Base-by-base conservation (phyloP, 495 filamentous ascomycete genomes). In the Paragyromitra xinjiangensis region DNA sequence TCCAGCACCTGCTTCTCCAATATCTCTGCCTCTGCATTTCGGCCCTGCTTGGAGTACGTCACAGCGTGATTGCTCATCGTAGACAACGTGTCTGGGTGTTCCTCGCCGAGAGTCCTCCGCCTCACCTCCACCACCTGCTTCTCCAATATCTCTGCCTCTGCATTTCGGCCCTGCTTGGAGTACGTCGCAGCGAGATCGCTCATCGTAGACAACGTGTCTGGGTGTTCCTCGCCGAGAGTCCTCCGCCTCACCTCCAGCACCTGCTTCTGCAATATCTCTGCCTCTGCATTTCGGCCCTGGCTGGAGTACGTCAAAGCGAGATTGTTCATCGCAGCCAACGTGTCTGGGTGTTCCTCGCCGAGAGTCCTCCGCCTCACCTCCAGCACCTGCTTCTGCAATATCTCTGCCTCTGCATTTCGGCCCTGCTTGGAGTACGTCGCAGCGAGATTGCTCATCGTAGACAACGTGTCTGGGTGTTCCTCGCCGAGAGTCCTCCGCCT, bases 41-140 rank as follows among this genome's bases (percentile, higher is more conserved):
- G 61, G 6, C 45, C 61, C 34, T 44, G 34, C 9, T n/a, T 45
- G 48, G 24, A 14, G 19, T 66, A 73, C 14, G 53, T 55, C 29
- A 0, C 3, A 34, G 29, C 29, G 29, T 2, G 29, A 34, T 34
- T 34, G 19, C 16, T 19, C 26, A 72, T 42, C 12, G 29, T n/a
- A 19, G 59, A 65, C 22, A 53, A 7, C 12, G 69, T 71, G 24
- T 64, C 29, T 16, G 24, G 56, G 58, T 71, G 69, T 44, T 64
- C 42, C 19, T 26, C 8, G 22, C 62, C 62, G 24, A 48, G 16
- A 45, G 24, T 22, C 12, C 34, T 42, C 16, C 39, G n/a, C 0
- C 0, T 19, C 39, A 6, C 3, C 64, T 67, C 64, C 14, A 37
- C 16, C 0, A 55, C 6, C 7, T 19, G 42, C 12, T 44, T 12